Base-by-base conservation (phyloP, 495 filamentous ascomycete genomes). In the Sporormia fimetaria region DNA sequence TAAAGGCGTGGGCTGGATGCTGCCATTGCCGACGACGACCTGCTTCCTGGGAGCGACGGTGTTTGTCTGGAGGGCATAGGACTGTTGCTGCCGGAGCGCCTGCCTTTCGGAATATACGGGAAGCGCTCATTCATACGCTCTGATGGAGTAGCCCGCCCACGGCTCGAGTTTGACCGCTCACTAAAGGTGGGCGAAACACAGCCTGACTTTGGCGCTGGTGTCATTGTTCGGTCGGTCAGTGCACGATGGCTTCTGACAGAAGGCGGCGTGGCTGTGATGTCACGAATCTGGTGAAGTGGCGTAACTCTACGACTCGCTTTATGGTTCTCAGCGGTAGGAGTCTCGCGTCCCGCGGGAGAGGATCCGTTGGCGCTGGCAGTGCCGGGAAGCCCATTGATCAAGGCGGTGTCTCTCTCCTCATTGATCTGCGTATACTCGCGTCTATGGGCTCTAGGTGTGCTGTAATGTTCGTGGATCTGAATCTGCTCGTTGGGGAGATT, bases 101-200 rank as follows among this genome's bases (percentile, higher is more conserved):
- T 45, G 9, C 47, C 33, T 3, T 38, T 51, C 1, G 56, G 40
- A 10, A 62, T 44, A 26, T 52, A 47, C 6, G 59, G 59, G 39
- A 52, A 62, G 7, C 52, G 52, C 9, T 60, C 57, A 36, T 62
- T 62, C 59, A 62, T 62, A 10, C 30, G 21, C 15, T 33, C 34
- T 14, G 49, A 37, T 35, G 32, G 26, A 6, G n/a, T 23, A 7
- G 33, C 21, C 2, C 14, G 20, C 9, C 23, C 24, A 4, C 16
- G 18, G 14, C 17, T 33, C 8, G 37, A 37, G 24, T 25, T 26
- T n/a, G 33, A 34, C 14, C 18, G 8, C 0, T 28, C 8, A 26
- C 40, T 46, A 6, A 21, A 15, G 11, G 34, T 26, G 6, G 43
- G 35, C 5, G 43, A 40, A 6, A 29, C 7, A 5, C 26, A 27